Conservation (phyloP, 768 basidiomycete genomes). For the Tricholoma bakamatsutake region DNA sequence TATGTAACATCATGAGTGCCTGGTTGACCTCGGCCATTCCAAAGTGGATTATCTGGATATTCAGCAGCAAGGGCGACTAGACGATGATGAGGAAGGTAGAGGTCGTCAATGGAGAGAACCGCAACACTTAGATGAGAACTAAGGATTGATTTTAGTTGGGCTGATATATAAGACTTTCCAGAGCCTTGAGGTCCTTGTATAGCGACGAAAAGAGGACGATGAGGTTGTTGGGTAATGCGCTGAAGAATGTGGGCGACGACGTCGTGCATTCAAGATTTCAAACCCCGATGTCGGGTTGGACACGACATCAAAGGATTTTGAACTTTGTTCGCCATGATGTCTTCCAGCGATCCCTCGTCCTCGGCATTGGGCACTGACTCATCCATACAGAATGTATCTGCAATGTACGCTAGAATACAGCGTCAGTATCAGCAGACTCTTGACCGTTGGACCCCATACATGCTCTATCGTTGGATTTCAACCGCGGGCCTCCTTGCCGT, state of each 20-base stretch:
- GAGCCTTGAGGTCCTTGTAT: constrained; percentile 94
- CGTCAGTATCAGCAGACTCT: constrained; percentile 82
- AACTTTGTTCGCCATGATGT: constrained; percentile 38
- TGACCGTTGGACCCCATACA: constrained; percentile 91
- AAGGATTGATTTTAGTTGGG: constrained; percentile 41
- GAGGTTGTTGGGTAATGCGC: constrained; percentile 15
- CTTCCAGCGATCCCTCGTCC: constrained; percentile 26
- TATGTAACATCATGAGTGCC: constrained; percentile 86
- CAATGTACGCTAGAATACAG: constrained; percentile 46
- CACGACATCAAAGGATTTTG: constrained; percentile 13
- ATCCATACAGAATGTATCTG: constrained; percentile 41
- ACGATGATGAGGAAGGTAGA: constrained; percentile 71
- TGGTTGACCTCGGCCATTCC: constrained; percentile 84
- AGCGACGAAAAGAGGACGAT: constrained; percentile 75
- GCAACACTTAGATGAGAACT: constrained; percentile 46
- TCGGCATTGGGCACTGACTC: constrained; percentile 31
- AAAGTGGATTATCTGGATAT: constrained; percentile 56
- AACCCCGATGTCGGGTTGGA: constrained; percentile 5
- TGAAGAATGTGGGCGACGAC: constrained; percentile 16
- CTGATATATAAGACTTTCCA: constrained; percentile 82
- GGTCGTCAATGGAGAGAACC: constrained; percentile 75
- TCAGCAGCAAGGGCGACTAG: constrained; percentile 49
- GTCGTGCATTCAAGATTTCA: constrained; percentile 15
- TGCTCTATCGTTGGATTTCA: constrained; percentile 83
- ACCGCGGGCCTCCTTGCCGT: constrained; percentile 64